Evolutionary conservation across 2,329 filamentous ascomycete species (phyloP), one percentile per base, ranked within the genome.

Genomic region (Fusarium austroafricanum): DNA sequence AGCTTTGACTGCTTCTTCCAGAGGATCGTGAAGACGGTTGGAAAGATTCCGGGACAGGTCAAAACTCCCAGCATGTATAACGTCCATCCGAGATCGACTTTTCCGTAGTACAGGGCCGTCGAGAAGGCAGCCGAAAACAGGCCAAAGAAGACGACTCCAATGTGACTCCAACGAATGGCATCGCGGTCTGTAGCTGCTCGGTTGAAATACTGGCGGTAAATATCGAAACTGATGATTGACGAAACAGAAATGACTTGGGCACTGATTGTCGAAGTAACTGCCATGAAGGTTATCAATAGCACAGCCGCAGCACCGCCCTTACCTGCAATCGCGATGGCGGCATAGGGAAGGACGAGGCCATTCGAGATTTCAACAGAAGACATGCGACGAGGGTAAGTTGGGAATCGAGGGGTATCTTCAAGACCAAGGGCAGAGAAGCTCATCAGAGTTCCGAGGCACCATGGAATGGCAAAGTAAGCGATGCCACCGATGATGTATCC

Each of bases 271-370:
- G 82, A 85, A 2, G 90, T 92, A n/a, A 92, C 89, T 3, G 90
- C 91, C 90, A 93, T 92, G 81, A 93, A 92, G 12, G 90, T 87
- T 54, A 92, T 84, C 6, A 93, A 79, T 1, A 92, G 81, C 1
- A 90, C 87, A 0, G 89, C 90, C 2, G 86, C 88, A 0, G 90
- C 90, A 45, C 91, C 91, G 10, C 90, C 90, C 65, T 88, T 89
- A 0, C 91, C 91, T 3, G 92, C 84, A 28, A 93, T 77, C 3
- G 90, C 89, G 26, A 91, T 87, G 1, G 91, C 89, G 3, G 89
- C 90, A 61, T 91, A 89, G 0, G 91, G 90, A 4, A 93, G 80
- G 1, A 92, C 90, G 1, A 93, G 81, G 1, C 90, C 90, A 15
- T 89, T 89, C 3, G 84, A 87, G 5, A 93, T 86, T 68, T 93